Evolutionary conservation across 139 green algal species (phyloP).

Genomic region (Chlamydomonas schloesseri): DNA sequence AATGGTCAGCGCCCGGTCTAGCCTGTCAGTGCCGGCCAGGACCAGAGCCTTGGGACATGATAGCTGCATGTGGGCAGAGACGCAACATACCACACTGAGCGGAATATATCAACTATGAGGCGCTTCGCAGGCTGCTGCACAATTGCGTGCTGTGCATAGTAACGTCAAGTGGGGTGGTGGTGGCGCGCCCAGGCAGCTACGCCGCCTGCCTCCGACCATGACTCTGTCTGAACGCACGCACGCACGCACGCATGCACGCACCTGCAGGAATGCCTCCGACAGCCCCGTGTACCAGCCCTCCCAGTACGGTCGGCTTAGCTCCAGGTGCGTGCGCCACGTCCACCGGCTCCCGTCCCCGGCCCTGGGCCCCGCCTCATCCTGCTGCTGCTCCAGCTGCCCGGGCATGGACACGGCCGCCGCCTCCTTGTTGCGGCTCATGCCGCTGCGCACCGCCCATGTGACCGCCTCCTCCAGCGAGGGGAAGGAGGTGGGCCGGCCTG

Average conservation of each 20-base stretch:
- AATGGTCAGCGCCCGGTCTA: conserved; percentile 91
- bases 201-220: no score
- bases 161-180: no score
- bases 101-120: no score
- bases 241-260: conserved; percentile 51
- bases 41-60: conserved; percentile 88
- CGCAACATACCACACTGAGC: no score
- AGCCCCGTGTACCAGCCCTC: conserved; percentile 91
- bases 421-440: conserved; percentile 64
- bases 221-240: no score
- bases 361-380: background rate
- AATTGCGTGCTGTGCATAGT: no score
- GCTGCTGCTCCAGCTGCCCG: conserved; percentile 62
- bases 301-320: conserved; percentile 79
- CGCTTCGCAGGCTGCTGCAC: no score
- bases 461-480: conserved; percentile 62
- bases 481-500: conserved; percentile 72
- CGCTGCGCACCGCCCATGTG: conserved; percentile 73
- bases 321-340: conserved; percentile 84
- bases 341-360: conserved; percentile 40
- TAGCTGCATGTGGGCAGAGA: conserved; percentile 34
- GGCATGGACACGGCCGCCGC: conserved; percentile 78
- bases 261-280: conserved; percentile 82
- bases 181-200: no score
- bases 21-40: conserved; percentile 92